Percentiles rank a stretch among this genome's conserved stretches.
phyloP scores from a whole-genome alignment of 768 basidiomycete species.

The Termitomyces titanicus region DNA sequence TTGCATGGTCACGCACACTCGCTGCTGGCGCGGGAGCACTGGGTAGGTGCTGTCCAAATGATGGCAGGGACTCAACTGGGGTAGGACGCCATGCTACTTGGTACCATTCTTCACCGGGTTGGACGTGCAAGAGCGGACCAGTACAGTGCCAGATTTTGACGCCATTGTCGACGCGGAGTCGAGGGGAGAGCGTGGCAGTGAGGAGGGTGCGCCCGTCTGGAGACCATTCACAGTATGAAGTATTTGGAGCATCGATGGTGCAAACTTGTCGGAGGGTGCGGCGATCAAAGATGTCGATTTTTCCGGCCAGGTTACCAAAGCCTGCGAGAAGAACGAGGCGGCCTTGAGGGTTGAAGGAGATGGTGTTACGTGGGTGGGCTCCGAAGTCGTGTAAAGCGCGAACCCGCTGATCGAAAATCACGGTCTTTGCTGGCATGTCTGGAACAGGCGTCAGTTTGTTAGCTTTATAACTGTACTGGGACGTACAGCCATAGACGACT shows the following conservation, averaged over 20 bases:
- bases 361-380: conserved; percentile 83
- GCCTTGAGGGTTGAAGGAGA: conserved; percentile 93
- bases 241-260: conserved; percentile 88
- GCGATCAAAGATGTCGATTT: conserved; percentile 89
- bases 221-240: conserved; percentile 93
- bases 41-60: conserved; percentile 67
- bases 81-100: conserved; percentile 83
- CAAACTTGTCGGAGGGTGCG: conserved; percentile 75
- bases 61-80: conserved; percentile 57
- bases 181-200: conserved; percentile 93
- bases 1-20: conserved; percentile 48
- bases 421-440: conserved; percentile 96
- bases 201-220: conserved; percentile 90
- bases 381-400: conserved; percentile 90
- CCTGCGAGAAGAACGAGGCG: conserved; percentile 87
- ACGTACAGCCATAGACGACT: conserved; percentile 94
- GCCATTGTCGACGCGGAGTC: conserved; percentile 95
- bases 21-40: conserved; percentile 61
- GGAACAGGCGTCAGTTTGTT: conserved; percentile 3
- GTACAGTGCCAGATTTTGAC: conserved; percentile 95
- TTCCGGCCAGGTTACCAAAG: conserved; percentile 95
- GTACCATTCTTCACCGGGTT: conserved; percentile 84
- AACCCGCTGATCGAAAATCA: conserved; percentile 89
- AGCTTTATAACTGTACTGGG: neutral
- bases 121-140: conserved; percentile 83